Evolutionary conservation across 768 basidiomycete species (phyloP).

Genomic region (Pseudohyphozyma bogoriensis): DNA sequence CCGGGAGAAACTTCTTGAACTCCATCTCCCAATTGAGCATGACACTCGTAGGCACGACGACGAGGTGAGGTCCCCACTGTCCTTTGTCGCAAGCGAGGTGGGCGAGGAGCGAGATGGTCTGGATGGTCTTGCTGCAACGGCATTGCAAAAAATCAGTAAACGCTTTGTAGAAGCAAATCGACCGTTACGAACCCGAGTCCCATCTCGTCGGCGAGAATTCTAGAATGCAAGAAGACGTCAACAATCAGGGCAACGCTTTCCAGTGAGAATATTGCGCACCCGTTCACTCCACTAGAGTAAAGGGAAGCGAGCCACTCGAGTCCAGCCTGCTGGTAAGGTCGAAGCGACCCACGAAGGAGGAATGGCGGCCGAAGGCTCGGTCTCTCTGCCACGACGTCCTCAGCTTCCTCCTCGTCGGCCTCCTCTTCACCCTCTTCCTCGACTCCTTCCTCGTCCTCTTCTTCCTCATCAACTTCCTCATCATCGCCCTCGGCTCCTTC

Average conservation of each 20-base stretch:
- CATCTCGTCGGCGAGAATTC: constrained; percentile 22
- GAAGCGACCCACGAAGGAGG: constrained; percentile 41
- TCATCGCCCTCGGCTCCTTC: constrained; percentile 18
- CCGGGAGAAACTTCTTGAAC: constrained; percentile 43
- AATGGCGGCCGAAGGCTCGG: constrained; percentile 37
- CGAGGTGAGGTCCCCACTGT: constrained; percentile 67
- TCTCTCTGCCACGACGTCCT: constrained; percentile 17
- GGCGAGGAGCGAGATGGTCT: constrained; percentile 89
- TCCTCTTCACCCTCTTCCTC: constrained; percentile 13
- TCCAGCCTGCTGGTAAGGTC: constrained; percentile 44
- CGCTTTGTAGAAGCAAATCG: neutral
- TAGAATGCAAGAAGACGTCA: constrained; percentile 35
- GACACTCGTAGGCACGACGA: constrained; percentile 89
- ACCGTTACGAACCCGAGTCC: constrained; percentile 51
- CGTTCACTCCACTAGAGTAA: constrained; percentile 42
- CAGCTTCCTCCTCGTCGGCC: constrained; percentile 18
- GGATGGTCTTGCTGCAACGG: constrained; percentile 58
- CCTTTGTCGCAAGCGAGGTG: constrained; percentile 60
- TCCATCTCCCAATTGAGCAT: constrained; percentile 35
- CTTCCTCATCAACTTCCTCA: constrained; percentile 17
- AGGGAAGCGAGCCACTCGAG: constrained; percentile 44
- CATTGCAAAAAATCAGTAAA: neutral
- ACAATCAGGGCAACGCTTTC: constrained; percentile 85
- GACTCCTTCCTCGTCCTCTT: neutral
- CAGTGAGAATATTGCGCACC: constrained; percentile 20